Evolutionary conservation across 1,284 basidiomycete genomes (phyloP).

Genomic region (Tilletia caries): DNA sequence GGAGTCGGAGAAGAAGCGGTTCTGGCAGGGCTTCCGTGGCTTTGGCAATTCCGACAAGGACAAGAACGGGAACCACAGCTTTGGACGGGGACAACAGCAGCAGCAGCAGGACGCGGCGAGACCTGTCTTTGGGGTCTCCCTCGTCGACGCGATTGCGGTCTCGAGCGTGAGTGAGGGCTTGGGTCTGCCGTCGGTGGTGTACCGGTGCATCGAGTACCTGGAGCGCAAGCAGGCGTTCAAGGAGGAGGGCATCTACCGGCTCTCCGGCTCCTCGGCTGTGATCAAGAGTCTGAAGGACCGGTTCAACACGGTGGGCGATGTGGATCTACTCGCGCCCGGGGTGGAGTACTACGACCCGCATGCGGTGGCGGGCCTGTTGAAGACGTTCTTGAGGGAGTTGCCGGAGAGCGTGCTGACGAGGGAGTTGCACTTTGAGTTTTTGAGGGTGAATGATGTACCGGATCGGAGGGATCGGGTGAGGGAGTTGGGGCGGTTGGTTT

Average conservation of each 20-base stretch:
- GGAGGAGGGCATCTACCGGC: slow-evolving; percentile 95
- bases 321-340: slow-evolving; percentile 36
- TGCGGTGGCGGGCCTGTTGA: slow-evolving; percentile 47
- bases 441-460: slow-evolving; percentile 63
- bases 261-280: slow-evolving; percentile 65
- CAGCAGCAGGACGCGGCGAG: background rate
- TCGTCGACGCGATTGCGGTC: slow-evolving; percentile 82
- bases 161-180: slow-evolving; percentile 69
- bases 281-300: slow-evolving; percentile 89
- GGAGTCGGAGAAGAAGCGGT: slow-evolving; percentile 49
- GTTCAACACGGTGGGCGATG: slow-evolving; percentile 68
- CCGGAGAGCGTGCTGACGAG: slow-evolving; percentile 46
- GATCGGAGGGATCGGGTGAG: slow-evolving; percentile 80
- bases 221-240: slow-evolving; percentile 79
- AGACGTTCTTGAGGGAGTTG: slow-evolving; percentile 47
- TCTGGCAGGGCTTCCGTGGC: slow-evolving; percentile 44
- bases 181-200: slow-evolving; percentile 87
- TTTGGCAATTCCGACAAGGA: slow-evolving; percentile 26
- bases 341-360: slow-evolving; percentile 40
- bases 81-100: background rate
- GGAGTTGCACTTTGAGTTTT: slow-evolving; percentile 45
- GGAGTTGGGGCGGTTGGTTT: slow-evolving; percentile 80
- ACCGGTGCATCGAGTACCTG: slow-evolving; percentile 66
- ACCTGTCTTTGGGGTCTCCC: slow-evolving; percentile 81
- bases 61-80: slow-evolving; percentile 19